Evolutionary conservation across 805 yeast genomes (phyloP).

Genomic region (Candida stauntonica): DNA sequence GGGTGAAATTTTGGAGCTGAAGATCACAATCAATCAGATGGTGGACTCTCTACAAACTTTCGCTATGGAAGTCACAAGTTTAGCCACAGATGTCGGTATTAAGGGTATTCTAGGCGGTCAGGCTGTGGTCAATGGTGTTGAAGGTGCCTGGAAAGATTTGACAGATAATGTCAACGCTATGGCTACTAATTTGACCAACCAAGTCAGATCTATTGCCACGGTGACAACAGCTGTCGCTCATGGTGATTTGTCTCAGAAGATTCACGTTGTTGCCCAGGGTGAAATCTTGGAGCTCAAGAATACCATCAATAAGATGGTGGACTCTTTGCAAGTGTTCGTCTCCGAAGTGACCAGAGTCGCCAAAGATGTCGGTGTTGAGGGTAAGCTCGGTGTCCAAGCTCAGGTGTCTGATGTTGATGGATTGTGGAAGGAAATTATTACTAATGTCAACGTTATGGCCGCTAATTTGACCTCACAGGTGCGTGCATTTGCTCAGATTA

Average conservation of each 20-base stretch:
- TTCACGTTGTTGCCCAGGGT: slow-evolving; percentile 87
- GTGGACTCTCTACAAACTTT: slow-evolving; percentile 86
- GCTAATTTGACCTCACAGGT: slow-evolving; percentile 90
- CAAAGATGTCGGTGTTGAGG: slow-evolving; percentile 89
- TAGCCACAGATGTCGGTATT: slow-evolving; percentile 90
- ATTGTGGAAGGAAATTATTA: slow-evolving; percentile 85
- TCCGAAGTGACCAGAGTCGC: slow-evolving; percentile 88
- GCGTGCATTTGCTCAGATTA: slow-evolving; percentile 88
- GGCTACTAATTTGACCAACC: slow-evolving; percentile 89
- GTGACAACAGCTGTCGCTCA: slow-evolving; percentile 93
- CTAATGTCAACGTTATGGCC: slow-evolving; percentile 91
- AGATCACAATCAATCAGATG: slow-evolving; percentile 86
- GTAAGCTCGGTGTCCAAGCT: slow-evolving; percentile 89
- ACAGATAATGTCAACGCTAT: slow-evolving; percentile 88
- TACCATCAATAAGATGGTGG: slow-evolving; percentile 92
- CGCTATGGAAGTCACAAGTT: slow-evolving; percentile 84
- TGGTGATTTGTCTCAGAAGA: slow-evolving; percentile 86
- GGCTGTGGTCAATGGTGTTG: slow-evolving; percentile 87
- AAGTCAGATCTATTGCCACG: slow-evolving; percentile 89
- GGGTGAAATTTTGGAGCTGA: slow-evolving; percentile 83
- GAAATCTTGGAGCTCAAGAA: slow-evolving; percentile 81
- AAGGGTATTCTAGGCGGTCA: slow-evolving; percentile 91
- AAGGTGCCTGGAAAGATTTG: slow-evolving; percentile 88
- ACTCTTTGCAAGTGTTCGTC: slow-evolving; percentile 81
- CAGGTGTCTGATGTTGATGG: slow-evolving; percentile 90